phyloP scores from a whole-genome alignment of 2,329 filamentous ascomycete genomes.

The Epicoccum nigrum region DNA sequence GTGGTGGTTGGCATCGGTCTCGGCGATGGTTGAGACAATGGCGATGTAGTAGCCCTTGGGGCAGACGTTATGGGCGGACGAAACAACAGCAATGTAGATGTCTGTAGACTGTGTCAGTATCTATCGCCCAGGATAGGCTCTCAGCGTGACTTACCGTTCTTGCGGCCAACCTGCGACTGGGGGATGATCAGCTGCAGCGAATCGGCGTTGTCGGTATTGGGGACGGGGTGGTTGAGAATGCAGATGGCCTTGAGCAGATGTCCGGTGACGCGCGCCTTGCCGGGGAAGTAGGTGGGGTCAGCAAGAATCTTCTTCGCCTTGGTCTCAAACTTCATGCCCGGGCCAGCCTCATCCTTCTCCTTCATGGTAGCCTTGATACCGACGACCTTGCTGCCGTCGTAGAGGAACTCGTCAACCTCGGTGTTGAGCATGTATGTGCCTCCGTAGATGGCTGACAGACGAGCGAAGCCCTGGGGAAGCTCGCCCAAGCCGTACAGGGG shows the following conservation, averaged over 20 bases:
- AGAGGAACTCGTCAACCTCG: constrained; percentile 84
- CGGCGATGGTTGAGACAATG: constrained; percentile 96
- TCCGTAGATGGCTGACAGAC: constrained; percentile 96
- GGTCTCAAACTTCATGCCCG: constrained; percentile 89
- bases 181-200: constrained; percentile 96
- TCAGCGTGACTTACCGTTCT: constrained; percentile 74
- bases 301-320: constrained; percentile 96
- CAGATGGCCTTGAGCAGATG: constrained; percentile 96
- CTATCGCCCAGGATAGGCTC: neutral
- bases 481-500: constrained; percentile 96
- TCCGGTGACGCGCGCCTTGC: constrained; percentile 84
- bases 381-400: constrained; percentile 82
- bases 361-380: constrained; percentile 98
- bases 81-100: constrained; percentile 96
- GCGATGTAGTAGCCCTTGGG: constrained; percentile 99
- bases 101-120: constrained; percentile 59
- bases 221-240: constrained; percentile 92
- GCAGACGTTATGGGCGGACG: constrained; percentile 95
- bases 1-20: constrained; percentile 90
- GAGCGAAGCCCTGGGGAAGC: constrained; percentile 95
- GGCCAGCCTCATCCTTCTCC: constrained; percentile 74
- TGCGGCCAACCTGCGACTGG: constrained; percentile 94
- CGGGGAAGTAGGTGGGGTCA: constrained; percentile 94
- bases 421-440: constrained; percentile 99
- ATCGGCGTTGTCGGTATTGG: constrained; percentile 86